Evolutionary conservation across 805 yeast genomes (phyloP), one percentile per base, ranked within the genome.

Genomic region (Wickerhamiella cacticola): DNA sequence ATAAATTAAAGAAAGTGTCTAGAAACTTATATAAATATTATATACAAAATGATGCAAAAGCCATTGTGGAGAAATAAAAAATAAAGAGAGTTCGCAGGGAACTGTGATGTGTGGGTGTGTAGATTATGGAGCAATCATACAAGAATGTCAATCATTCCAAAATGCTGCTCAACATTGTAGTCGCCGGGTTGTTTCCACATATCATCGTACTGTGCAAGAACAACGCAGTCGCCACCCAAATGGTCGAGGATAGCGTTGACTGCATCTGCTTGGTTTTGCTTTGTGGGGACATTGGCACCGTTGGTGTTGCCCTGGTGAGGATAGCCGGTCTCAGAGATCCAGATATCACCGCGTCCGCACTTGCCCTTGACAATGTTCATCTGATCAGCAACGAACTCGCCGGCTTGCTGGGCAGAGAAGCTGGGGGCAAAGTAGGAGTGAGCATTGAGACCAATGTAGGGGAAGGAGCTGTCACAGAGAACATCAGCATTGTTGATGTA

Each of bases 281-380:
- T 60, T 31, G 76, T 65, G 51, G 96, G 96, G 34, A 78, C 74
- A 55, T 86, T 82, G 45, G 66, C 65, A 48, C 96, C 96, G 59
- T 84, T 78, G 50, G 71, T 68, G 51, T 60, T 62, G 58, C 96
- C 96, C 35, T 69, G 67, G 55, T 80, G 76, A 57, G 96, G 96
- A 62, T 84, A 87, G 39, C 96, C 96, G 4, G 95, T 86, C 65
- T 87, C 96, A 18, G 94, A 79, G 48, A 87, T 77, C 18, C 69
- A 55, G 31, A 83, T 78, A 15, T 49, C 46, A 62, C 72, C 68
- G 50, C 68, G 65, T 24, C 74, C 67, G 68, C 96, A 87, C 41
- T 70, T 65, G 13, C 63, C 64, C 55, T 72, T 64, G 22, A 79
- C 79, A 49, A 79, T 60, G 19, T 57, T 63, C 52, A 76, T 68